Conservation (phyloP, 495 filamentous ascomycete genomes). For the Penicillium diatomitis region DNA sequence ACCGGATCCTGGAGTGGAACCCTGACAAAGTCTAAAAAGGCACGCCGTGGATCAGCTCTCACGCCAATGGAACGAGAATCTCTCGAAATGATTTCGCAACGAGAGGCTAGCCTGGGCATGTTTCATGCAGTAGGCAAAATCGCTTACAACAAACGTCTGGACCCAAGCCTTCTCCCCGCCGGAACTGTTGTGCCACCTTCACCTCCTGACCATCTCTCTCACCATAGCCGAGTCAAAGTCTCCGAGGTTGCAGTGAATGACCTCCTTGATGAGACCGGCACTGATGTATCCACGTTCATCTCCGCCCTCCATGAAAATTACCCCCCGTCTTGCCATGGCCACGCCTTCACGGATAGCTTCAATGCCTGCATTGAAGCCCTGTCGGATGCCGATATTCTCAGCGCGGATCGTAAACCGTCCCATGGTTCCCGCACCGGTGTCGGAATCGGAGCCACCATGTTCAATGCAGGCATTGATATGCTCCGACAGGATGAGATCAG, state of each 20-base stretch:
- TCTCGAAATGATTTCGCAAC: constrained; percentile 65
- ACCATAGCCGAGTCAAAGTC: constrained; percentile 51
- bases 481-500: constrained; percentile 86
- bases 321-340: constrained; percentile 65
- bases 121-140: constrained; percentile 97
- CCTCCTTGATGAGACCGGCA: constrained; percentile 80
- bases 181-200: constrained; percentile 23
- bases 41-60: constrained; percentile 40
- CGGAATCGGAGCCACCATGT: constrained; percentile 33
- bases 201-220: constrained; percentile 55
- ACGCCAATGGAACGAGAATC: constrained; percentile 66
- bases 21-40: constrained; percentile 50
- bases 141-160: constrained; percentile 81
- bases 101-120: constrained; percentile 79
- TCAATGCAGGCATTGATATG: constrained; percentile 51
- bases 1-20: constrained; percentile 59
- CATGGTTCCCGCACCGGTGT: constrained; percentile 19
- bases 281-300: constrained; percentile 80
- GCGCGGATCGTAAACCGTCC: constrained; percentile 25
- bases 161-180: constrained; percentile 14
- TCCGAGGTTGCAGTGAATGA: constrained; percentile 65
- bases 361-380: constrained; percentile 75
- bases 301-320: constrained; percentile 96
- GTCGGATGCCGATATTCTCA: constrained; percentile 79
- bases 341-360: constrained; percentile 49